phyloP scores from a whole-genome alignment of 176 grass and related monocot species.

The Pontederia crassipes region DNA sequence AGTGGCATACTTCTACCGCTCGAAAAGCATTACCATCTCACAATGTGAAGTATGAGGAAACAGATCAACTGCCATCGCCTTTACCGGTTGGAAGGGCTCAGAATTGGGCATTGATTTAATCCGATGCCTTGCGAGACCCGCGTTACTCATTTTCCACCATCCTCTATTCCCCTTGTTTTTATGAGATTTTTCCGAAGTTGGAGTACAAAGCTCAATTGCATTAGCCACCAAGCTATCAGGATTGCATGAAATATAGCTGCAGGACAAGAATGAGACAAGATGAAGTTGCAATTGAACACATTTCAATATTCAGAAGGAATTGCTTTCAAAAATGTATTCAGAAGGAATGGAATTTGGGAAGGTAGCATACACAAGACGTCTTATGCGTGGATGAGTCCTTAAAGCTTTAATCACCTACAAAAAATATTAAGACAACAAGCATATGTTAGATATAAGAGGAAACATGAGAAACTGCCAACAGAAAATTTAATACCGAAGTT shows the following conservation, averaged over 20 bases:
- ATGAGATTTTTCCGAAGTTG: conserved; percentile 50
- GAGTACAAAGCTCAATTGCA: conserved; percentile 91
- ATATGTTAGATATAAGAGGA: too few relatives aligned
- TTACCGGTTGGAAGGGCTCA: conserved; percentile 65
- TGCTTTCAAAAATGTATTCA: too few relatives aligned
- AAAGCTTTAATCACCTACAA: conserved; percentile 84
- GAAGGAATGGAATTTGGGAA: not conserved
- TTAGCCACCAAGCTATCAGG: conserved; percentile 82
- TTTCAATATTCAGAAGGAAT: not conserved
- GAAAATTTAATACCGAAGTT: too few relatives aligned
- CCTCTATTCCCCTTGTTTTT: conserved; percentile 67
- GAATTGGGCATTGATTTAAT: conserved; percentile 90
- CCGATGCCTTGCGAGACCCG: conserved; percentile 57
- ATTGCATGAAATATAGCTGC: conserved; percentile 96
- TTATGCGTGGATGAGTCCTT: conserved; percentile 87
- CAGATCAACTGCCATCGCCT: conserved; percentile 81
- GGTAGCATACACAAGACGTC: conserved; percentile 67
- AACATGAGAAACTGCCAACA: too few relatives aligned
- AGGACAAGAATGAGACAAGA: not conserved
- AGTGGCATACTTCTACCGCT: conserved; percentile 32
- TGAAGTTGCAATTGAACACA: not conserved
- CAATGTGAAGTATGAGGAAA: conserved; percentile 88
- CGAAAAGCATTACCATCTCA: conserved; percentile 93
- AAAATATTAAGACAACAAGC: conserved; percentile 9
- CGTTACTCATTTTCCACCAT: conserved; percentile 72